Evolutionary conservation across 805 yeast genomes (phyloP), one percentile per base, ranked within the genome.

Genomic region (Saccharomycopsis malanga): DNA sequence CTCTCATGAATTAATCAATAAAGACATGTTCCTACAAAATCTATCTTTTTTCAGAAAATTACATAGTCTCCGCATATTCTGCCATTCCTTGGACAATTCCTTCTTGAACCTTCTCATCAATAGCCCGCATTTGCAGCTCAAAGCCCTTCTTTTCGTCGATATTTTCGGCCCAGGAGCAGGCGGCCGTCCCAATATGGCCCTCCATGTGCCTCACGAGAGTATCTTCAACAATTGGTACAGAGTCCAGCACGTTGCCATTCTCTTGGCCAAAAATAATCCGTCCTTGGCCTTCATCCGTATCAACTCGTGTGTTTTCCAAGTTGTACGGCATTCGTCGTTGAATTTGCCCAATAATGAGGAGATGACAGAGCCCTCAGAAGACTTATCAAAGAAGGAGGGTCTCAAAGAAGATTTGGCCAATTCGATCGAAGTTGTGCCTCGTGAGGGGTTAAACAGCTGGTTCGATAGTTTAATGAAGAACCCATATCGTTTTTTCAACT

Each of bases 201-300:
- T 74, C 20, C 79, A 76, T 12, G 73, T 70, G 60, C 63, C 67
- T 2, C 76, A 76, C 55, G 77, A 77, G 9, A 74, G 76, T 3
- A 64, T 77, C 3, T 70, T 68, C 56, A 83, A 77, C 57, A 74
- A 72, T 49, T 77, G 82, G 82, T 67, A 68, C 50, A 66, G 74
- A 46, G 76, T 77, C 2, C 77, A 74, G 53, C 78, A 74, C 53
- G 70, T 74, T 5, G 83, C 81, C 1, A 51, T 62, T 35, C 61
- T 66, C 4, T 68, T 73, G 46, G 54, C 63, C 27, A 50, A 63
- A 18, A 46, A 55, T 7, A 68, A 64, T 49, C 34, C 32, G 0
- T 32, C 45, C 1, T 53, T 78, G 27, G 44, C 56, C 42, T 76
- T 72, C 53, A 64, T 77, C 17, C 66, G 75, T 49, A 69, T 78